phyloP scores from a whole-genome alignment of 129 eudicot genomes.

The Arctium minus region DNA sequence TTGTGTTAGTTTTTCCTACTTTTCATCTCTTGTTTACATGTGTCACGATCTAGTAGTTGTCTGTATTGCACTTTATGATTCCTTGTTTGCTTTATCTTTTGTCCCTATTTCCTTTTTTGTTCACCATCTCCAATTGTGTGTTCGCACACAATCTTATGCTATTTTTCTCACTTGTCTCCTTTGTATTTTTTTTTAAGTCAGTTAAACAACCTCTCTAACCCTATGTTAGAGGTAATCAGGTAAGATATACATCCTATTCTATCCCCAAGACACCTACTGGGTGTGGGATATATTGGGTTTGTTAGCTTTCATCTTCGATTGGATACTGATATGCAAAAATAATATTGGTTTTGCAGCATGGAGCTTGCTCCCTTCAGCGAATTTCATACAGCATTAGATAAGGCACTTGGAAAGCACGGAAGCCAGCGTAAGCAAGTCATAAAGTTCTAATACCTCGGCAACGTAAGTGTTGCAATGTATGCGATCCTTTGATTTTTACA shows the following conservation, averaged over 20 bases:
- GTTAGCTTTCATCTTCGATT: background rate
- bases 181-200: background rate
- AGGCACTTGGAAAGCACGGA: conserved; percentile 90
- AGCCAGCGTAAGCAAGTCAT: conserved; percentile 91
- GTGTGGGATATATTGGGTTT: background rate
- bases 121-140: no score
- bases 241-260: no score
- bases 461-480: background rate
- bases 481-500: background rate
- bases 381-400: conserved; percentile 69
- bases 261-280: background rate
- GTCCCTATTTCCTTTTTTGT: no score
- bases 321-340: background rate
- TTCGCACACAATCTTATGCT: no score
- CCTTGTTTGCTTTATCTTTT: no score
- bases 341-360: conserved; percentile 58
- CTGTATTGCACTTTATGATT: no score
- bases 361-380: conserved; percentile 64
- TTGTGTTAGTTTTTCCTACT: no score
- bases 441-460: conserved; percentile 41
- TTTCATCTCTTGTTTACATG: no score
- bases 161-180: background rate
- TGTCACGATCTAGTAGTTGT: no score
- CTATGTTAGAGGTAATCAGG: no score
- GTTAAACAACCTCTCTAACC: background rate